These are phyloP conservation scores for Coelastrella sp. DNA, from an alignment of 139 green algal species.

Conservation along the genomic window DNA sequence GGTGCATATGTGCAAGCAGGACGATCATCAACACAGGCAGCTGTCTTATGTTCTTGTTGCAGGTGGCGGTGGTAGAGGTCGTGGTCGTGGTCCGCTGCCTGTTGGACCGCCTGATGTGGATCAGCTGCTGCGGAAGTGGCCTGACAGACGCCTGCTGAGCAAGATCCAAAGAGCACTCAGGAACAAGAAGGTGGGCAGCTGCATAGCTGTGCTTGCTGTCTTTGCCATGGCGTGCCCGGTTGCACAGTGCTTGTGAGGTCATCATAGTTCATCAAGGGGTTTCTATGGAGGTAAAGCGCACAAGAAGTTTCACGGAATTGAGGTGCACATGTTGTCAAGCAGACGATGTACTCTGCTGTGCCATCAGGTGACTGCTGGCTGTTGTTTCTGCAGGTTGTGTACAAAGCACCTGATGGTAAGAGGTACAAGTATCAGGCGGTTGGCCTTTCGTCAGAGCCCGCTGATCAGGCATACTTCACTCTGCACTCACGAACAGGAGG, in stretches of 20 bases:
- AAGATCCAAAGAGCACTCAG: neutral
- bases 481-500: neutral
- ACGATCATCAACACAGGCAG: no score
- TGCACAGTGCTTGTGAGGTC: no score
- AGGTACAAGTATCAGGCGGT: neutral
- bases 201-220: neutral
- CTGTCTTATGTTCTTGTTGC: neutral
- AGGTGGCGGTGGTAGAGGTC: neutral
- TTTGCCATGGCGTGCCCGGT: neutral
- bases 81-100: neutral
- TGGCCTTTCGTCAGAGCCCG: neutral
- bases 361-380: no score
- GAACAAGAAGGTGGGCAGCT: neutral
- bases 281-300: no score
- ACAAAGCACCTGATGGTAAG: neutral
- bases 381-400: neutral
- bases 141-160: neutral
- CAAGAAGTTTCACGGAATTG: no score
- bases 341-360: no score
- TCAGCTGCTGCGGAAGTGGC: neutral
- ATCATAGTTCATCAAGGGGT: no score
- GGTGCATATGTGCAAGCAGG: no score
- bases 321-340: no score
- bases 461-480: neutral
- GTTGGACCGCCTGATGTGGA: neutral